phyloP scores from a whole-genome alignment of 495 filamentous ascomycete genomes.

The Lindgomyces ingoldianus region DNA sequence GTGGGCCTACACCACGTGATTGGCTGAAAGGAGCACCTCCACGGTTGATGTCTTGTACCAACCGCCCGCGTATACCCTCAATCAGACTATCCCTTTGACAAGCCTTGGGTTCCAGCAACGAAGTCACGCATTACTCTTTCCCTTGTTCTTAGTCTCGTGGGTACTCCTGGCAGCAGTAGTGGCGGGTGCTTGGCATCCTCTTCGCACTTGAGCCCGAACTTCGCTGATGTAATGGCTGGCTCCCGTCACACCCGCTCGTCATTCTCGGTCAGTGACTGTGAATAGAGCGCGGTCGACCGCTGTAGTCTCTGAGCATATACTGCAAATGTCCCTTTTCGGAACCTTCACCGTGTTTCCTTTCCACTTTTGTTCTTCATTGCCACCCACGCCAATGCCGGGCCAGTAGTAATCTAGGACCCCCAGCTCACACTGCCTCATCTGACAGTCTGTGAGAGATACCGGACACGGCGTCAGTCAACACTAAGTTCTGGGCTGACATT shows the following conservation, averaged over 20 bases:
- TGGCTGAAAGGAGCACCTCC: neutral
- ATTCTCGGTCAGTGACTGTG: too few species aligned
- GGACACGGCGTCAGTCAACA: constrained; percentile 18
- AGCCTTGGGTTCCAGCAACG: too few species aligned
- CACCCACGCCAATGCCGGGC: neutral
- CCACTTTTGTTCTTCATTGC: neutral
- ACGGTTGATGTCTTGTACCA: neutral
- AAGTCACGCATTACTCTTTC: too few species aligned
- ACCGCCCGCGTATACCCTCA: too few species aligned
- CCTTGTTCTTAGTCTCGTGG: too few species aligned
- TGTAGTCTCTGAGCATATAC: neutral
- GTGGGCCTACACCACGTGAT: neutral
- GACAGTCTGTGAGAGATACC: neutral
- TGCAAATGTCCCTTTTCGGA: neutral
- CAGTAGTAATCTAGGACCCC: neutral
- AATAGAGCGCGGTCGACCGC: too few species aligned
- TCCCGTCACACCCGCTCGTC: too few species aligned
- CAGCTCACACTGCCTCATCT: constrained; percentile 23
- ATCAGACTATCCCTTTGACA: too few species aligned
- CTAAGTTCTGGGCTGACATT: constrained; percentile 5
- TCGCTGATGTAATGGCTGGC: neutral
- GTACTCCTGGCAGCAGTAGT: too few species aligned
- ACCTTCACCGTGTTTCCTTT: neutral
- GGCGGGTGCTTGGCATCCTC: neutral
- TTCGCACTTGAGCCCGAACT: neutral